phyloP scores from a whole-genome alignment of 768 basidiomycete species.

The Termitomyces sp. region DNA sequence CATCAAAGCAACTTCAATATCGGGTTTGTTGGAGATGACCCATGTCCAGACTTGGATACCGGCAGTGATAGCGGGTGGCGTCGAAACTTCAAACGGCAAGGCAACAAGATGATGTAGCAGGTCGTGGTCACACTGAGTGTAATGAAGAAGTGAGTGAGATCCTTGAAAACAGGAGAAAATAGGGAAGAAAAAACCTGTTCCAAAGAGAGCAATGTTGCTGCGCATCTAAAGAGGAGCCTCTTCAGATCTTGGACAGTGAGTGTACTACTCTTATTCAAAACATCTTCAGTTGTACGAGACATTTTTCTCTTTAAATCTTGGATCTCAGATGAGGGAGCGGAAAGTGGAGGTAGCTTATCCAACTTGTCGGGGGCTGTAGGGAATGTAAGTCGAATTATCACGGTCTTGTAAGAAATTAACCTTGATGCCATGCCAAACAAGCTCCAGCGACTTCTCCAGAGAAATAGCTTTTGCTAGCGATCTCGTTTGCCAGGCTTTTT shows the following conservation, averaged over 20 bases:
- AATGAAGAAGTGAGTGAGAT: neutral
- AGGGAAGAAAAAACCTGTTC: constrained; percentile 42
- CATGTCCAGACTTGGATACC: constrained; percentile 97
- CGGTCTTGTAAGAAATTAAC: constrained; percentile 32
- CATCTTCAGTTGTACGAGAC: constrained; percentile 60
- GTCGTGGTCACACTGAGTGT: constrained; percentile 71
- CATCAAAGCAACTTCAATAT: constrained; percentile 80
- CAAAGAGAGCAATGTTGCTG: constrained; percentile 72
- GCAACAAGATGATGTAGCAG: constrained; percentile 84
- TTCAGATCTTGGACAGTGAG: constrained; percentile 82
- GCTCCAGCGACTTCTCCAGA: constrained; percentile 84
- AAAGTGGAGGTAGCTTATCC: constrained; percentile 58
- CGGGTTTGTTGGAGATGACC: constrained; percentile 85
- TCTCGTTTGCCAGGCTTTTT: constrained; percentile 77
- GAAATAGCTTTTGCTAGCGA: constrained; percentile 89
- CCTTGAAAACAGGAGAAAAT: neutral
- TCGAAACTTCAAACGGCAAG: constrained; percentile 87
- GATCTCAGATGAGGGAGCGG: constrained; percentile 60
- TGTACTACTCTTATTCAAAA: constrained; percentile 68
- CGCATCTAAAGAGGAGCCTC: constrained; percentile 82
- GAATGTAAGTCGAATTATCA: neutral
- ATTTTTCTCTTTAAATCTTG: constrained; percentile 66
- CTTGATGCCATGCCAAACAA: constrained; percentile 61
- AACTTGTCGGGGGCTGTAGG: constrained; percentile 52
- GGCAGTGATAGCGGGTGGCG: constrained; percentile 78